Evolutionary conservation across 1,139 yeast genomes (phyloP), one percentile per base, ranked within the genome.

Genomic region (Blastobotrys ciferrii): DNA sequence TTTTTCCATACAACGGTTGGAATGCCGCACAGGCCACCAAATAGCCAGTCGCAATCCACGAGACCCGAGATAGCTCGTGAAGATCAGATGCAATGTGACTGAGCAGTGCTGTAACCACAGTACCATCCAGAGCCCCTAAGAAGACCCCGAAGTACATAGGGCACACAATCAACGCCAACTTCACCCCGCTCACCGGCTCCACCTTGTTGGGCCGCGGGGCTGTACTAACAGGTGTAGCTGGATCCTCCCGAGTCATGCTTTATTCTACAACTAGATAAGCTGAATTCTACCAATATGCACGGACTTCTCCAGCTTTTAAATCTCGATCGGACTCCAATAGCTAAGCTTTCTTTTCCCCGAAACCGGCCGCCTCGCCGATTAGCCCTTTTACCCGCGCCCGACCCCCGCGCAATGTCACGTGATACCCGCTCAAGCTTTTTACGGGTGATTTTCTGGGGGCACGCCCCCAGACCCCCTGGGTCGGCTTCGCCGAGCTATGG

Each of bases 1-100:
- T 67, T 61, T 87, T 88, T 19, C 96, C 96, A 58, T 83, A 87
- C 19, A 89, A 67, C 1, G 96, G 96, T 66, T 81, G 87, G 57
- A 81, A 78, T 2, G 84, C 81, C 0, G 84, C 77, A 49, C 79
- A 77, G 4, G 85, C 74, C n/a, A 81, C 65, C 42, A 81, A 63
- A 58, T 81, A 81, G 0, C 83, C 74, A 0, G 84, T 77, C 2
- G 83, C 85, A 30, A 80, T 75, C 82, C 84, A 80, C 4, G 82
- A 72, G 40, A 78, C 70, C 46, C 74, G 69, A 13, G 78, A 75
- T 36, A 80, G 64, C 20, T 77, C 80, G 43, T 79, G 67, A 52
- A 82, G 72, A 50, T 81, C 87, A 2, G 82, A 77, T 2, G 86
- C 82, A 44, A 82, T 81, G 51, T 73, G 77, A 20, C 82, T 77